Evolutionary conservation across 2,329 filamentous ascomycete species (phyloP).

Genomic region (Pseudogymnoascus sp.): DNA sequence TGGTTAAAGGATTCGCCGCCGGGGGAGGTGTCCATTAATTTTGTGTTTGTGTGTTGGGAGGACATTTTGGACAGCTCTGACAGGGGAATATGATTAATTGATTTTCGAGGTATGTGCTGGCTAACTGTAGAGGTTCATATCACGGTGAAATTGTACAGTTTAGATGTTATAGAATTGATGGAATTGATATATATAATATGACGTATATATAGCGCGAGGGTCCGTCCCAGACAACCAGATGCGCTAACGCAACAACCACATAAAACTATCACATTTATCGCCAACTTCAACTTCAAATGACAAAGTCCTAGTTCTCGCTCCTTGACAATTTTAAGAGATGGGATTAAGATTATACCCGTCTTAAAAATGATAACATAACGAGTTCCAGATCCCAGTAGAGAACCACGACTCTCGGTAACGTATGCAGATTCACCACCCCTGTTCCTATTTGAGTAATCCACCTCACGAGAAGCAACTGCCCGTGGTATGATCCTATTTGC

Average conservation of each 20-base stretch:
- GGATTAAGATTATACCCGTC: neutral
- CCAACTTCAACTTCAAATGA: too few species aligned
- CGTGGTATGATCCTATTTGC: neutral
- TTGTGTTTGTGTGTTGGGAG: slow-evolving; percentile 20
- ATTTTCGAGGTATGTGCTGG: too few species aligned
- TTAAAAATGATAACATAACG: neutral
- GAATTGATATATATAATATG: too few species aligned
- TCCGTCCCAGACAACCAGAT: too few species aligned
- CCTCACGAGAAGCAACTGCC: neutral
- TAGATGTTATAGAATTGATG: too few species aligned
- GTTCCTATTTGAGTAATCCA: neutral
- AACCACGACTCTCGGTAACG: neutral
- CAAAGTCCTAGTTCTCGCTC: neutral
- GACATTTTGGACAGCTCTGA: slow-evolving; percentile 9
- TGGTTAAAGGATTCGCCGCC: slow-evolving; percentile 51
- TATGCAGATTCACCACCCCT: neutral
- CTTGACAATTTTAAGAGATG: too few species aligned
- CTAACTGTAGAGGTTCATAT: too few species aligned
- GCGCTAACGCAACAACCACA: too few species aligned
- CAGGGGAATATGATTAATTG: too few species aligned
- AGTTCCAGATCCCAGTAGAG: neutral
- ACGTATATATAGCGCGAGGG: too few species aligned
- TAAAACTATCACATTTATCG: too few species aligned
- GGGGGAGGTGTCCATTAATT: slow-evolving; percentile 49
- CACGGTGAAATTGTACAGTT: too few species aligned